These are phyloP conservation scores for Senecio squalidus DNA, from an alignment of 140 eudicot genomes.

Conservation along the genomic window DNA sequence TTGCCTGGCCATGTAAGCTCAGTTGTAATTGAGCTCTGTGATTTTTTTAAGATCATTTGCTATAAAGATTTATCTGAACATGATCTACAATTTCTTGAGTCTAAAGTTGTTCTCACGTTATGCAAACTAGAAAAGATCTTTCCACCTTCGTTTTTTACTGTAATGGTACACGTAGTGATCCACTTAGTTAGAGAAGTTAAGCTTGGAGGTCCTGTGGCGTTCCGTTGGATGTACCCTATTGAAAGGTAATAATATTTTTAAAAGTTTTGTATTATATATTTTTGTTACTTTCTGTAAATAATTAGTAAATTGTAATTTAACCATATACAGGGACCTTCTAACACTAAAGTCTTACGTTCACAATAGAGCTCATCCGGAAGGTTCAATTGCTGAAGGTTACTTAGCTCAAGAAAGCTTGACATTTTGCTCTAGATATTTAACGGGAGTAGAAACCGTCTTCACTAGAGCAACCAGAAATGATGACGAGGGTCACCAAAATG, in stretches of 20 bases:
- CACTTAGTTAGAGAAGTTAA: constrained; percentile 6
- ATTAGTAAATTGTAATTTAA: neutral
- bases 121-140: neutral
- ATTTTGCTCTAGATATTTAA: constrained; percentile 3
- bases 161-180: constrained; percentile 5
- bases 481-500: neutral
- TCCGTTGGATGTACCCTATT: constrained; percentile 16
- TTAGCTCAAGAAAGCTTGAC: neutral
- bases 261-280: neutral
- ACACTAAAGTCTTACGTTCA: neutral
- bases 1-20: constrained; percentile 7
- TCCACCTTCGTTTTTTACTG: constrained; percentile 3
- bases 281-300: neutral
- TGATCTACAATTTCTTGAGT: constrained; percentile 2
- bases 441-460: neutral
- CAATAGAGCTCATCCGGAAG: constrained; percentile 5
- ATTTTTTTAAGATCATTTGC: neutral
- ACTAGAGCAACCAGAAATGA: neutral
- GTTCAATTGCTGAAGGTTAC: constrained; percentile 7
- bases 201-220: constrained; percentile 5
- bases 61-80: neutral
- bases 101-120: neutral
- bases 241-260: neutral
- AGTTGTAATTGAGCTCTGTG: neutral
- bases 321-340: neutral